Base-by-base conservation (phyloP, 1,139 yeast genomes). In the Hansenula sp. region DNA sequence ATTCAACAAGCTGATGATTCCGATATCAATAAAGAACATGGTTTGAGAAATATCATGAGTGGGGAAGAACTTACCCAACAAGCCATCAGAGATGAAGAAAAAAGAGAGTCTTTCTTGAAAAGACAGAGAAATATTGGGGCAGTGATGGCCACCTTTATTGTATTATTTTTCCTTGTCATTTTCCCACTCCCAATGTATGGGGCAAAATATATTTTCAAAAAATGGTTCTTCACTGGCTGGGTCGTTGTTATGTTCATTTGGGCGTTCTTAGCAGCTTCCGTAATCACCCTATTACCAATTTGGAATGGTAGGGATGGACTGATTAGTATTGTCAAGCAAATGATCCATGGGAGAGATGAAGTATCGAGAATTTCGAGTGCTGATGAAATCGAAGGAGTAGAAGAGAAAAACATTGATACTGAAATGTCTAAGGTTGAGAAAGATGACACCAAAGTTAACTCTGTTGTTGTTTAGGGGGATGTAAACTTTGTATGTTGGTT, bases 221-320 rank as follows among this genome's bases (percentile, higher is more conserved):
- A 58, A 43, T 47, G 46, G 16, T 70, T 67, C 45, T 70, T 70
- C 52, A 57, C 60, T 9, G 71, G 66, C 9, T 68, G 70, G 59
- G 60, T 70, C 33, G 60, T 68, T 30, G 67, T 70, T 8, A 62
- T 66, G 44, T 61, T 70, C 48, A 51, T 68, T 1, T 70, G 74
- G 74, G 61, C 64, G 10, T 55, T 68, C 37, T 51, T 56, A 28
- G 65, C 73, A 5, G 56, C 65, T 18, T 43, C 50, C 21, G 55
- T 60, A 35, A 67, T 69, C 18, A 61, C 63, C 7, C 42, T 67
- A 11, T 60, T 60, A 41, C 74, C 74, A 29, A 51, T 69, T 31
- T 62, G 57, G 51, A 70, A 68, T 48, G 66, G 68, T 34, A 46
- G 58, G 36, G 44, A 44, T 16, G 51, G 60, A 3, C 52, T 65